phyloP scores from a whole-genome alignment of 441 rosid species.

The Adansonia madagascariensis region DNA sequence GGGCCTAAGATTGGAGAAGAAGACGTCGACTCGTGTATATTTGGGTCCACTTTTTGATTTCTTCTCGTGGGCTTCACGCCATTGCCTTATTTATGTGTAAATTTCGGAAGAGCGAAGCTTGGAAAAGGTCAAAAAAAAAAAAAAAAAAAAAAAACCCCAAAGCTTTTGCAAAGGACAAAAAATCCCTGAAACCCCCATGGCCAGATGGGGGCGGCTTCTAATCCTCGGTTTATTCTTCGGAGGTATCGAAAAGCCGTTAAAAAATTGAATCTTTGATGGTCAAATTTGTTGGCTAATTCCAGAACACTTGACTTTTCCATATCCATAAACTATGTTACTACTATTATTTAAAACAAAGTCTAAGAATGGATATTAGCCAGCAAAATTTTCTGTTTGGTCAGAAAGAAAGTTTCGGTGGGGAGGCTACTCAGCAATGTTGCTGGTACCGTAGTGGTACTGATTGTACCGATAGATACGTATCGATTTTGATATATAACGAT shows the following conservation, averaged over 20 bases:
- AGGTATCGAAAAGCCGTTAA: too few relatives aligned
- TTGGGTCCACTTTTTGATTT: not conserved
- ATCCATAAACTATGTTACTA: not conserved
- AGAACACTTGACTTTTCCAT: not conserved
- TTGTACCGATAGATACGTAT: too few relatives aligned
- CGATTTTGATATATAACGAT: too few relatives aligned
- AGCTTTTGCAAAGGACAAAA: not conserved
- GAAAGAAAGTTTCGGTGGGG: too few relatives aligned
- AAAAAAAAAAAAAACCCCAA: not conserved
- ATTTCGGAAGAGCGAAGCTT: not conserved
- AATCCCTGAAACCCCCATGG: not conserved
- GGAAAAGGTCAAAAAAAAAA: conserved; percentile 8
- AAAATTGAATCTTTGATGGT: not conserved
- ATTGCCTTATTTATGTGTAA: not conserved
- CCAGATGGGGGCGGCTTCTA: not conserved
- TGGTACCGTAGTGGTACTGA: too few relatives aligned
- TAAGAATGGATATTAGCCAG: not conserved
- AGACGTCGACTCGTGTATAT: not conserved
- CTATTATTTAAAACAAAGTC: not conserved
- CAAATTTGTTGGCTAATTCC: not conserved
- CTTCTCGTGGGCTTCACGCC: not conserved
- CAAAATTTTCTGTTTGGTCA: too few relatives aligned
- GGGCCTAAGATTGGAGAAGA: not conserved
- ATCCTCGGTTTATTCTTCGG: too few relatives aligned
- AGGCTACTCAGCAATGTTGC: too few relatives aligned